Conservation (phyloP, 2,329 filamentous ascomycete species). For the Berkeleyomyces basicola region DNA sequence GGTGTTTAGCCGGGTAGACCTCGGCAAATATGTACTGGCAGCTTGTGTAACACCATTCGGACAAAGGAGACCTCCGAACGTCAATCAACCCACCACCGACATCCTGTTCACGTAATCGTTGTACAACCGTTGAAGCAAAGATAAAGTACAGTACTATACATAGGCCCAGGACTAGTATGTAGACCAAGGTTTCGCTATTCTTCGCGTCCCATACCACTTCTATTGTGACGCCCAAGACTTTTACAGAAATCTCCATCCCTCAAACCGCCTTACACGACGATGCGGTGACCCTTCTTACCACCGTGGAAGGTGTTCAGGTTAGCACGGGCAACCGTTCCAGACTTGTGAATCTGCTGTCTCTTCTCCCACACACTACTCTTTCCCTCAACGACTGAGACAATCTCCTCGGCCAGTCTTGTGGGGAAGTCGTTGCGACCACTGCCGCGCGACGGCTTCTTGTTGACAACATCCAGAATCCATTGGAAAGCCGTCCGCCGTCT, state of each 20-base stretch:
- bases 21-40: neutral
- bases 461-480: conserved; percentile 80
- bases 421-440: conserved; percentile 59
- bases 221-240: neutral
- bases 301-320: conserved; percentile 34
- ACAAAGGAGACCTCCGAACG: neutral
- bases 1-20: neutral
- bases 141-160: conserved; percentile 13
- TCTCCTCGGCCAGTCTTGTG: conserved; percentile 65
- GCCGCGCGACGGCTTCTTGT: conserved; percentile 57
- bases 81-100: neutral
- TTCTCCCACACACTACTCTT: conserved; percentile 71
- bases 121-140: neutral
- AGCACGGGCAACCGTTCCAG: conserved; percentile 59
- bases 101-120: neutral
- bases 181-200: neutral
- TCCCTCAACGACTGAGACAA: conserved; percentile 77
- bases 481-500: conserved; percentile 61
- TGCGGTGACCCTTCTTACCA: conserved; percentile 13
- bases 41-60: neutral
- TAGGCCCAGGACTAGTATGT: neutral
- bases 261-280: conserved; percentile 9
- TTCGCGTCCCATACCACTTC: neutral
- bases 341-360: conserved; percentile 61
- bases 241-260: neutral